Evolutionary conservation across 1,139 yeast genomes (phyloP), one percentile per base, ranked within the genome.

Genomic region (Groenewaldozyma auringiensis): DNA sequence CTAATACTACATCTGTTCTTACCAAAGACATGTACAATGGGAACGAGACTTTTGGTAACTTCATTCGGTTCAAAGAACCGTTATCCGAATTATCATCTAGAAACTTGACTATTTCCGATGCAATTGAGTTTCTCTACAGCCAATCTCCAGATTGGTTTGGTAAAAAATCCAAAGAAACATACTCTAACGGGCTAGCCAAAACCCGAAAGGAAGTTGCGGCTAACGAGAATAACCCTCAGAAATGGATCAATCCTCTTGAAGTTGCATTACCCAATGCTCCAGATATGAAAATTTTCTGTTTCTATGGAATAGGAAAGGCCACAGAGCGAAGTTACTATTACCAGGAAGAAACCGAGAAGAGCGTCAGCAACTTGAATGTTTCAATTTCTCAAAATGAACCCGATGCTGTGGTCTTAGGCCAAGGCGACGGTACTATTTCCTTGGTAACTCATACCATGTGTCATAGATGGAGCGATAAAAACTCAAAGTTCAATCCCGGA

Each of bases 371-470:
- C 31, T 67, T 89, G 48, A 79, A 83, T 52, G 74, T 83, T 48
- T 76, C 89, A 0, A 86, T 92, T 44, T 74, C 72, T 40, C 63
- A 65, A 40, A 82, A 79, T 49, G 68, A 77, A 2, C 81, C 79
- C 1, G 60, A 76, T 43, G 78, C 94, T 0, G 96, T 92, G 1
- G 72, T 72, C 38, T 71, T 86, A 61, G 85, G 95, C 1, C 96
- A 92, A 60, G 98, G 98, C 20, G 98, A 92, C 62, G 98, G 98
- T 2, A 92, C 98, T 0, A 86, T 92, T 3, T 86, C 96, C 3
- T 62, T 92, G 20, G 65, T 88, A 54, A 82, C 96, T 1, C 97
- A 92, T 57, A 59, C 86, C 13, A 76, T 77, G 74, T 75, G 79
- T 56, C 96, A 89, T 59, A 82, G 84, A 59, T 89, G 97, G 97